Percentiles rank a stretch among this genome's conserved stretches.
These are phyloP conservation scores for Harringtonia lauricola DNA, from an alignment of 2,329 filamentous ascomycete species.

Conservation along the genomic window DNA sequence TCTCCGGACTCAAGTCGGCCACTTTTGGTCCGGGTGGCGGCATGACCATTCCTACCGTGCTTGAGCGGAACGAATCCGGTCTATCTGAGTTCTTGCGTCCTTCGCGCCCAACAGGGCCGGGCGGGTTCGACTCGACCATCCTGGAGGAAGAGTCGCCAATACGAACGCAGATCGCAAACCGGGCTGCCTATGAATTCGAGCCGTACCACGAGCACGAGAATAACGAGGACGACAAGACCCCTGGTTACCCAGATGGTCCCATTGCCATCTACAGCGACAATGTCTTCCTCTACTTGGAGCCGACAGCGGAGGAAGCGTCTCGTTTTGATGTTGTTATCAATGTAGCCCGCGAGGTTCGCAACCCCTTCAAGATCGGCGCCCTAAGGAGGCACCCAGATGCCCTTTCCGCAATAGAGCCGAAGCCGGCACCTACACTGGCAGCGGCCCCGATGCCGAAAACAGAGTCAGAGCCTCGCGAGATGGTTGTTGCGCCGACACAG, in stretches of 20 bases:
- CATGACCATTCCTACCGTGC: conserved; percentile 51
- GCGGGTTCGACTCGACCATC: conserved; percentile 30
- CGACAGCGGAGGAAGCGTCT: conserved; percentile 64
- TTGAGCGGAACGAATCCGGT: conserved; percentile 48
- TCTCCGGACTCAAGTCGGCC: conserved; percentile 45
- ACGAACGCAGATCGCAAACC: conserved; percentile 49
- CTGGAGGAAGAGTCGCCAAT: conserved; percentile 48
- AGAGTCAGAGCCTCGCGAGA: neutral
- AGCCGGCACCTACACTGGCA: neutral
- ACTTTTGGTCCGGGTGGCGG: conserved; percentile 50
- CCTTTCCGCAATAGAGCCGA: neutral
- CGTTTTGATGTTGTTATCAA: conserved; percentile 78
- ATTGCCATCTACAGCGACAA: conserved; percentile 72
- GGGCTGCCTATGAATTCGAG: conserved; percentile 46
- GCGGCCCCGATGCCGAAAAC: no score
- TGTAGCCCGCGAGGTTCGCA: conserved; percentile 69
- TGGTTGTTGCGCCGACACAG: neutral
- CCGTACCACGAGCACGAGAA: conserved; percentile 56
- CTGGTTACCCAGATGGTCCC: conserved; percentile 71
- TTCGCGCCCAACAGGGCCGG: conserved; percentile 26
- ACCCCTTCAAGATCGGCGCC: conserved; percentile 60
- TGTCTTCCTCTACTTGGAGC: conserved; percentile 71
- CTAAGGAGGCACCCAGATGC: conserved; percentile 27
- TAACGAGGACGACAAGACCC: conserved; percentile 69
- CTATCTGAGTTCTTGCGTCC: conserved; percentile 48